Evolutionary conservation across 768 basidiomycete species (phyloP).

Genomic region (Daedaleopsis nitida): DNA sequence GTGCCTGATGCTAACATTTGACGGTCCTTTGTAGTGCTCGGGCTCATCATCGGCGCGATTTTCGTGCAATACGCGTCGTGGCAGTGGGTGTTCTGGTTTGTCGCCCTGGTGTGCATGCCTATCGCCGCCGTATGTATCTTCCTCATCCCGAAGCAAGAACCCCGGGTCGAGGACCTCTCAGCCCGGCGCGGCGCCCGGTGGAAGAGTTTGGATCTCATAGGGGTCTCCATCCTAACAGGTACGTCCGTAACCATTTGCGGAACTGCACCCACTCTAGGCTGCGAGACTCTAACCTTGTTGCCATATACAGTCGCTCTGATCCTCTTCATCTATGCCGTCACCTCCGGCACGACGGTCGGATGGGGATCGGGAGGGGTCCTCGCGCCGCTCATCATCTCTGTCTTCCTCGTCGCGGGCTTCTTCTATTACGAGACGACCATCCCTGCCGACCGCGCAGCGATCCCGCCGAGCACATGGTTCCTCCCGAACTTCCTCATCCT

Average conservation of each 20-base stretch:
- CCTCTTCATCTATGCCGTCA: constrained; percentile 39
- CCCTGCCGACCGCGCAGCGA: constrained; percentile 36
- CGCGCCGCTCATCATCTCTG: constrained; percentile 44
- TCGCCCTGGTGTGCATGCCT: constrained; percentile 40
- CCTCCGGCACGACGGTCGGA: constrained; percentile 43
- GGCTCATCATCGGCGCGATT: constrained; percentile 39
- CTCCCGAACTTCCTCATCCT: constrained; percentile 42
- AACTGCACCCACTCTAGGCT: too few species aligned
- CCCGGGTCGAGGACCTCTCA: constrained; percentile 6
- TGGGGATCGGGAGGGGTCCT: constrained; percentile 44
- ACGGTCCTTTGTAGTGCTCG: constrained; percentile 27
- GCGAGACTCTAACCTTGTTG: not conserved
- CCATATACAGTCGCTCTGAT: constrained; percentile 30
- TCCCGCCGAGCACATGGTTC: constrained; percentile 40
- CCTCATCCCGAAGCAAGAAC: constrained; percentile 33
- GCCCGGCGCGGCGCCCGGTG: constrained; percentile 19
- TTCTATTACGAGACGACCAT: constrained; percentile 44
- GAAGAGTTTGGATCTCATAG: constrained; percentile 36
- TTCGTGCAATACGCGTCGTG: constrained; percentile 40
- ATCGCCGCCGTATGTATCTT: constrained; percentile 32
- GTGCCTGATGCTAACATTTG: not conserved
- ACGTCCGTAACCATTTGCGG: not conserved
- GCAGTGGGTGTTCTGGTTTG: constrained; percentile 50
- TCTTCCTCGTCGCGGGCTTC: constrained; percentile 41
- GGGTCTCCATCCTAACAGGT: constrained; percentile 39